Base-by-base conservation (phyloP, 1,284 basidiomycete genomes). In the Kalmanozyma brasiliensis region DNA sequence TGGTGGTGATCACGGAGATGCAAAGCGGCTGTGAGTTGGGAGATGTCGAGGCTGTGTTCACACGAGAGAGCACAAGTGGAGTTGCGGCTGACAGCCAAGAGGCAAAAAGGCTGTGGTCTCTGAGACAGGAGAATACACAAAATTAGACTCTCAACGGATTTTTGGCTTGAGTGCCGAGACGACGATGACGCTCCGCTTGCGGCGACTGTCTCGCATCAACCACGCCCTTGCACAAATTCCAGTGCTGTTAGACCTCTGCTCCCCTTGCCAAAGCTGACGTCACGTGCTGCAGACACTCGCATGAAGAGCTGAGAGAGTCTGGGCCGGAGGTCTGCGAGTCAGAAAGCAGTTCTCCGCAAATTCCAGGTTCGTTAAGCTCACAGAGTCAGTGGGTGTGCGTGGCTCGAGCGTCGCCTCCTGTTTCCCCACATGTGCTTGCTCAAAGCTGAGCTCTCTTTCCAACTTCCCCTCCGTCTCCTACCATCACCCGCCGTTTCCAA, bases 331-430 rank as follows among this genome's bases (percentile, higher is more conserved):
- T 11, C 11, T 29, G 26, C 6, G 11, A 29, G n/a, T n/a, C n/a
- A 29, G 26, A 11, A 29, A 7, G 6, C 11, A 6, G 6, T 29
- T 44, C 17, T 32, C 26, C 29, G 41, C 35, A 24, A 29, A 29
- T 20, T 29, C 13, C 10, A 26, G 16, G 23, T 29, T 43, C 43
- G 23, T 29, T 8, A 33, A 14, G 9, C 5, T 34, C 22, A n/a
- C 17, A 29, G 20, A 47, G 16, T 42, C 23, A 3, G 3, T 8
- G 20, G 46, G 26, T 14, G 7, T 29, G 26, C 26, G 26, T 63
- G 60, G 60, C 60, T 49, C 60, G 60, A 52, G 60, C 60, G 60
- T 51, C 24, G 52, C 20, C 17, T n/a, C n/a, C 45, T 11, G 30
- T 49, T 61, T 49, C 51, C 58, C 58, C 59, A 55, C 47, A 55